phyloP scores from a whole-genome alignment of 345 rosid species.

The Acer campestre region DNA sequence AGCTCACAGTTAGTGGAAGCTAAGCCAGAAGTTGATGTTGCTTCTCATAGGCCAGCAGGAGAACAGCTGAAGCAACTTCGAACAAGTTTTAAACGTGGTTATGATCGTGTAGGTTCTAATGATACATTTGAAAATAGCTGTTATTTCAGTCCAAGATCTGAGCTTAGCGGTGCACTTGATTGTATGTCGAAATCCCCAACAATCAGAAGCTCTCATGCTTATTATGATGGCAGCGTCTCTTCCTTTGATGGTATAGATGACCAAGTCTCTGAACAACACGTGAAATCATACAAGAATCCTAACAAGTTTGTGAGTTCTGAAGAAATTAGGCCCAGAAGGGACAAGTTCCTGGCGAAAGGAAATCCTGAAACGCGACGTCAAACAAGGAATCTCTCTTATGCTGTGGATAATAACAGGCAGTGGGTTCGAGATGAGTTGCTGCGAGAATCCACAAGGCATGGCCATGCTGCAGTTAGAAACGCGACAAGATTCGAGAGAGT shows the following conservation, averaged over 20 bases:
- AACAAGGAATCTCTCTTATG: slow-evolving; percentile 30
- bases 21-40: not conserved
- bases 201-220: slow-evolving; percentile 56
- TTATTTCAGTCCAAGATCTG: slow-evolving; percentile 45
- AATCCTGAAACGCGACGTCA: slow-evolving; percentile 31
- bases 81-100: slow-evolving; percentile 14
- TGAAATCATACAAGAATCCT: slow-evolving; percentile 29
- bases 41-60: slow-evolving; percentile 18
- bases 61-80: slow-evolving; percentile 31
- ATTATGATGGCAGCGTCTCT: slow-evolving; percentile 75
- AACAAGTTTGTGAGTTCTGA: slow-evolving; percentile 30
- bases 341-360: slow-evolving; percentile 31
- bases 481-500: slow-evolving; percentile 43
- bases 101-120: slow-evolving; percentile 20
- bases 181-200: slow-evolving; percentile 43
- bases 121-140: slow-evolving; percentile 41
- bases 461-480: slow-evolving; percentile 37
- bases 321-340: slow-evolving; percentile 36
- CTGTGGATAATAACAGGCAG: slow-evolving; percentile 19
- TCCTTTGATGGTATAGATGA: slow-evolving; percentile 68
- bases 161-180: slow-evolving; percentile 36
- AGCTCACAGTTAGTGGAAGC: slow-evolving; percentile 21
- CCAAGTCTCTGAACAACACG: slow-evolving; percentile 37
- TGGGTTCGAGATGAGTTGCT: slow-evolving; percentile 41
- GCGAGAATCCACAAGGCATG: slow-evolving; percentile 37